A percentile compares a stretch with the other conserved stretches of the same genome.
Evolutionary conservation across 202 grass and related monocot species (phyloP).

Genomic region (Panicum virgatum): DNA sequence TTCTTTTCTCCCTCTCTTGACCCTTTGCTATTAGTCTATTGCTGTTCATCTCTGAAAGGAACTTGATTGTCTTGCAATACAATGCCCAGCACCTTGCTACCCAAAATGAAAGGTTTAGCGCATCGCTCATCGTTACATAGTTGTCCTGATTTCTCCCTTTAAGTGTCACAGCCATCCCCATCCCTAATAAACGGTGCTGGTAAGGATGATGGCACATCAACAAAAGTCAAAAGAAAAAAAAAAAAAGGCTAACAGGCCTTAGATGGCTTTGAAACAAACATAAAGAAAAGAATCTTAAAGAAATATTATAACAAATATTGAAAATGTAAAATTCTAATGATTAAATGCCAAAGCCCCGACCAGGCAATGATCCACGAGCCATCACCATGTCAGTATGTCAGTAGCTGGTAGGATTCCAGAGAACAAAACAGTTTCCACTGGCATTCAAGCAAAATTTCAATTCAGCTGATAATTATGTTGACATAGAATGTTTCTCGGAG

Average conservation of each 20-base stretch:
- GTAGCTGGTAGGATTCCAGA: slow-evolving; percentile 34
- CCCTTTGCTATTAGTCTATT: neutral
- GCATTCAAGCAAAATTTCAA: slow-evolving; percentile 14
- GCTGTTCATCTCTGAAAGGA: neutral
- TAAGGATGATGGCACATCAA: neutral
- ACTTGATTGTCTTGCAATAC: slow-evolving; percentile 5
- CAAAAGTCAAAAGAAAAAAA: neutral
- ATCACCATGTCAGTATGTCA: slow-evolving; percentile 39
- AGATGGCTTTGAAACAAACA: neutral
- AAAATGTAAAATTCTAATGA: neutral
- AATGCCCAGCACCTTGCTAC: neutral
- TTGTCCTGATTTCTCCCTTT: neutral
- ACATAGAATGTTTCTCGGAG: neutral
- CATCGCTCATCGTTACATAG: neutral
- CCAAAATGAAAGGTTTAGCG: neutral
- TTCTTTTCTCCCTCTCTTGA: slow-evolving; percentile 1
- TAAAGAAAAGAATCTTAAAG: neutral
- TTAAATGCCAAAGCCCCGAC: neutral
- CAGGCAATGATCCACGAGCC: slow-evolving; percentile 38
- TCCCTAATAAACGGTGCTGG: neutral
- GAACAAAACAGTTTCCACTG: slow-evolving; percentile 39
- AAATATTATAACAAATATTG: slow-evolving; percentile 2
- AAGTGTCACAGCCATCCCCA: neutral
- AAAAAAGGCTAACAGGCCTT: neutral
- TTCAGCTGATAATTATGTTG: slow-evolving; percentile 17